A percentile compares a stretch with the other conserved stretches of the same genome.
Conservation (phyloP, 2,329 filamentous ascomycete species). For the Alternaria brassicicola region DNA sequence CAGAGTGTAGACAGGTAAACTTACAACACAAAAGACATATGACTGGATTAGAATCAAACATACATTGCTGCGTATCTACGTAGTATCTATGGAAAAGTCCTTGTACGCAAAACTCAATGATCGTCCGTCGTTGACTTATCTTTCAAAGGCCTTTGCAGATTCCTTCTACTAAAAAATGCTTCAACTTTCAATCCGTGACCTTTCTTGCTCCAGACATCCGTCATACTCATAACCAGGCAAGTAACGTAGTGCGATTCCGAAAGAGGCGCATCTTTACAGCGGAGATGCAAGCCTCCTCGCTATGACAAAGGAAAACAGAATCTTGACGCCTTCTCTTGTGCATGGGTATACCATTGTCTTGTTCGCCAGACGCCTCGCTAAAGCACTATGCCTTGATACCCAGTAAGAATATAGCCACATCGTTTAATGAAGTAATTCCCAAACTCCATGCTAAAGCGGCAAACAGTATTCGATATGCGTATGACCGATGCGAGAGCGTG, state of each 20-base stretch:
- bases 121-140: neutral
- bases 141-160: neutral
- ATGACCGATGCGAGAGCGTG: neutral
- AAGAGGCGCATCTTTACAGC: neutral
- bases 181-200: neutral
- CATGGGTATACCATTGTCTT: slow-evolving; percentile 11
- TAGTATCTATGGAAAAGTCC: neutral
- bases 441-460: slow-evolving; percentile 17
- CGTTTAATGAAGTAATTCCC: slow-evolving; percentile 9
- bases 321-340: slow-evolving; percentile 7
- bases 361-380: slow-evolving; percentile 23
- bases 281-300: neutral
- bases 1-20: neutral
- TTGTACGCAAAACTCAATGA: neutral
- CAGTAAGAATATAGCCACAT: neutral
- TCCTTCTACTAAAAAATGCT: neutral
- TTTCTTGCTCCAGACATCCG: neutral
- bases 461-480: slow-evolving; percentile 7
- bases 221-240: neutral
- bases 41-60: neutral
- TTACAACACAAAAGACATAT: neutral
- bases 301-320: neutral
- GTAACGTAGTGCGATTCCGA: neutral
- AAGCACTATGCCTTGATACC: slow-evolving; percentile 8
- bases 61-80: neutral